A percentile compares a stretch with the other conserved stretches of the same genome.
phyloP scores from a whole-genome alignment of 139 green algal genomes.

The Nannochloris sp. region DNA sequence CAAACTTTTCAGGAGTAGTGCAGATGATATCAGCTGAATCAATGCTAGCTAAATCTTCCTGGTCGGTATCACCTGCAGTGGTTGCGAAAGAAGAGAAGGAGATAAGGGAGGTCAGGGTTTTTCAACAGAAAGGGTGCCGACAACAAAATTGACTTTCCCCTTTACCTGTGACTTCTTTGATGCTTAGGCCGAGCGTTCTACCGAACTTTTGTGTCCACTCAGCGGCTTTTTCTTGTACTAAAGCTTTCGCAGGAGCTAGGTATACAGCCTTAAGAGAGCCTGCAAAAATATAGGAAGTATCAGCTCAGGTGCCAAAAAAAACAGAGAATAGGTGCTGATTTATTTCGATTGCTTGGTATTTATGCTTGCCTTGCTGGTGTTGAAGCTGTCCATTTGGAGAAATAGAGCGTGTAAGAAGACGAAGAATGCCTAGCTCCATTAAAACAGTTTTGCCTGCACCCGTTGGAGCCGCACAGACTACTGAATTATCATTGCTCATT shows the following conservation, averaged over 20 bases:
- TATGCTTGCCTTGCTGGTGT: conserved; percentile 13
- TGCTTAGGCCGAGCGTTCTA: conserved; percentile 27
- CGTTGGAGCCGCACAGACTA: conserved; percentile 75
- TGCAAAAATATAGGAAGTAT: neutral
- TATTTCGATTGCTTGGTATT: no score
- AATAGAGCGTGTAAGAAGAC: conserved; percentile 42
- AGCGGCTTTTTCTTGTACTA: conserved; percentile 73
- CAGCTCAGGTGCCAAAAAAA: neutral
- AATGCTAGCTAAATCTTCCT: conserved; percentile 26
- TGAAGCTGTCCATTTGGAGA: conserved; percentile 3
- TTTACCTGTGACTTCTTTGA: conserved; percentile 69
- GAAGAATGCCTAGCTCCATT: conserved; percentile 86
- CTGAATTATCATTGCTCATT: conserved; percentile 49
- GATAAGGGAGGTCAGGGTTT: neutral
- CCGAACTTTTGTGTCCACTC: conserved; percentile 69
- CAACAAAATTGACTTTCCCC: neutral
- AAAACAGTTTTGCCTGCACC: conserved; percentile 89
- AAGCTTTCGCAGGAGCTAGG: conserved; percentile 55
- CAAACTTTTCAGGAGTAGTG: conserved; percentile 82
- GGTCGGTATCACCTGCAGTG: conserved; percentile 35
- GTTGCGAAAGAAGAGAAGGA: neutral
- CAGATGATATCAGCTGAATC: conserved; percentile 72
- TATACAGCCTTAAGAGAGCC: conserved; percentile 47
- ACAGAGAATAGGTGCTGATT: conserved; percentile 9
- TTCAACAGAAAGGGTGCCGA: neutral